Evolutionary conservation across 2,329 filamentous ascomycete species (phyloP), one percentile per base, ranked within the genome.

Genomic region (Hypoxylon sp.): DNA sequence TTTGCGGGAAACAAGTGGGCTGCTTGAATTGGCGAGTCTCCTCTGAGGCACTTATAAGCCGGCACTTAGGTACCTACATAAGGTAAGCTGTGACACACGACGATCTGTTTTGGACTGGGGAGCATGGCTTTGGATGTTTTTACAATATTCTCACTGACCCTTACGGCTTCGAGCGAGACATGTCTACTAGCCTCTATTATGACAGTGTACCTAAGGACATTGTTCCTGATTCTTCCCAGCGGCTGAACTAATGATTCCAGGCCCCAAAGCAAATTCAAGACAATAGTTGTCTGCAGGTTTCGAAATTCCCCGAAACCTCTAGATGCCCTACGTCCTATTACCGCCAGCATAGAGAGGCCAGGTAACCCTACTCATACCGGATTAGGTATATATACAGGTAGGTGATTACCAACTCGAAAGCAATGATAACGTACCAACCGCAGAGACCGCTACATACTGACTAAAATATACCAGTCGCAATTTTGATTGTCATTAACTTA

Each of bases 231-330:
- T 56, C 52, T 56, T 16, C 9, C 22, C 8, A n/a, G 9, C 24
- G 9, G n/a, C 32, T 51, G n/a, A 18, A 42, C 16, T 14, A 12
- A 44, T 2, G 36, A 16, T 28, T 40, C 22, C 9, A 24, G 40
- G 8, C 12, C 30, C 16, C n/a, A 18, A 54, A n/a, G 16, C 4
- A 33, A 33, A 12, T 24, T 14, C 28, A 30, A 42, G 50, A 30
- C 50, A 53, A 9, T 18, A 28, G 30, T 54, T 40, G 14, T 48
- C 30, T 22, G n/a, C 32, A 6, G 50, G 42, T 36, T 42, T 54
- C 42, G 32, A 54, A 54, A 14, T 42, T n/a, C 42, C 16, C 11
- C 2, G 58, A 54, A 54, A 20, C 28, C 24, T 33, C 51, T n/a
- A 20, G 28, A 16, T 36, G 14, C 4, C 9, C 2, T 22, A 12